Conservation (phyloP, 257 asterid species). For the Ehretia macrophylla region DNA sequence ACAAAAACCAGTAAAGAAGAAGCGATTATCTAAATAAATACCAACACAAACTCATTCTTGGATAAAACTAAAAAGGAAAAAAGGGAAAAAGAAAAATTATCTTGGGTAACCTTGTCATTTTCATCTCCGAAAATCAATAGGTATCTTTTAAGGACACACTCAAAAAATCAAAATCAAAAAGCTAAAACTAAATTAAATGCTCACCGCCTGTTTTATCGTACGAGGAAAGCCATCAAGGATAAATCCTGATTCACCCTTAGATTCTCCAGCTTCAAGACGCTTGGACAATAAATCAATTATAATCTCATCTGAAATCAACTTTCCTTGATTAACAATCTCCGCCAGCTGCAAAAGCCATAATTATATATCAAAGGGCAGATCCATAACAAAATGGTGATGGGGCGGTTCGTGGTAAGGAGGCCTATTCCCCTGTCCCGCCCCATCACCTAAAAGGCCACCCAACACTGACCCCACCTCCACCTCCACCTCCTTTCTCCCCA, state of each 20-base stretch:
- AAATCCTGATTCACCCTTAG: constrained; percentile 84
- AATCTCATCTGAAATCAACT: constrained; percentile 82
- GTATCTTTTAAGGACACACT: neutral
- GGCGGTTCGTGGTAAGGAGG: too few relatives aligned
- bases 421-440: too few relatives aligned
- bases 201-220: constrained; percentile 92
- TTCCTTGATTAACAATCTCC: constrained; percentile 82
- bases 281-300: constrained; percentile 76
- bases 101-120: neutral
- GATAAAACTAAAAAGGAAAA: neutral
- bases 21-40: too few relatives aligned
- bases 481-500: too few relatives aligned
- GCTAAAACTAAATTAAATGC: constrained; percentile 20
- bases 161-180: neutral
- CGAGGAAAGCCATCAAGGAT: constrained; percentile 99
- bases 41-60: neutral
- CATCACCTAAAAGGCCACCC: too few relatives aligned
- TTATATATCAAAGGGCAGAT: constrained; percentile 11
- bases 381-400: neutral
- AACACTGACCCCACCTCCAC: too few relatives aligned
- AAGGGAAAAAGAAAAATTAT: too few relatives aligned
- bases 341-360: constrained; percentile 56
- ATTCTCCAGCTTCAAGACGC: constrained; percentile 76
- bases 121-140: too few relatives aligned
- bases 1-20: neutral